Conservation (phyloP, 2,329 filamentous ascomycete species). For the Scopulariopsis brevicaulis region DNA sequence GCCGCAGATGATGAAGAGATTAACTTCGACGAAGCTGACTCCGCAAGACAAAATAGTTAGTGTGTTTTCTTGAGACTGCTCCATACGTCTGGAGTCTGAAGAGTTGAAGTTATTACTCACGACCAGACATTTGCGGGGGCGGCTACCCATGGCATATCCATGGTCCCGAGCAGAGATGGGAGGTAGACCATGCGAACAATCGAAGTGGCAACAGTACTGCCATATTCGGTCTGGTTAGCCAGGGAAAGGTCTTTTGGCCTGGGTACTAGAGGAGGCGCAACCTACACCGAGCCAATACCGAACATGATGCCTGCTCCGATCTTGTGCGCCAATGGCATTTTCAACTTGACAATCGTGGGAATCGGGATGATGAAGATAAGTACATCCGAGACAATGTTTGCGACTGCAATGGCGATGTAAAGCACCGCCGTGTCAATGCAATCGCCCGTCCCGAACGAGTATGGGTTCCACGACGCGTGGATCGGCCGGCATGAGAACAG, state of each 20-base stretch:
- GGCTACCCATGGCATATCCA: slow-evolving; percentile 18
- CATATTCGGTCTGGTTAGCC: neutral
- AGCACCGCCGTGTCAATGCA: slow-evolving; percentile 34
- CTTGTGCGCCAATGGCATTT: slow-evolving; percentile 33
- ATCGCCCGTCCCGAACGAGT: slow-evolving; percentile 13
- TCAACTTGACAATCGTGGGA: slow-evolving; percentile 29
- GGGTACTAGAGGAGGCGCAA: neutral
- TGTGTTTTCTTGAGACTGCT: neutral
- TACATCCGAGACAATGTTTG: slow-evolving; percentile 35
- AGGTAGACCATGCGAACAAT: slow-evolving; percentile 17
- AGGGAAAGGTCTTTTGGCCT: neutral
- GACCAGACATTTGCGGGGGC: slow-evolving; percentile 16
- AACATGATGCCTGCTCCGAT: slow-evolving; percentile 31
- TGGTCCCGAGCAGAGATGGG: slow-evolving; percentile 11
- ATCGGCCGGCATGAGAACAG: slow-evolving; percentile 25
- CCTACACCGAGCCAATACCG: slow-evolving; percentile 24
- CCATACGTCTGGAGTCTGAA: no score
- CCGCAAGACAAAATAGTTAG: neutral
- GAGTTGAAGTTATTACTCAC: slow-evolving; percentile 8
- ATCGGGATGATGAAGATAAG: slow-evolving; percentile 33
- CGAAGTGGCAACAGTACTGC: slow-evolving; percentile 21
- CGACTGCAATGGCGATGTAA: slow-evolving; percentile 33
- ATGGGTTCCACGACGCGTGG: slow-evolving; percentile 17
- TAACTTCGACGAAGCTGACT: slow-evolving; percentile 23
- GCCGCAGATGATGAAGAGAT: slow-evolving; percentile 27